These are phyloP conservation scores for Backusella mclennaniae DNA, from an alignment of 192 early-diverging fungal genomes.

Conservation along the genomic window DNA sequence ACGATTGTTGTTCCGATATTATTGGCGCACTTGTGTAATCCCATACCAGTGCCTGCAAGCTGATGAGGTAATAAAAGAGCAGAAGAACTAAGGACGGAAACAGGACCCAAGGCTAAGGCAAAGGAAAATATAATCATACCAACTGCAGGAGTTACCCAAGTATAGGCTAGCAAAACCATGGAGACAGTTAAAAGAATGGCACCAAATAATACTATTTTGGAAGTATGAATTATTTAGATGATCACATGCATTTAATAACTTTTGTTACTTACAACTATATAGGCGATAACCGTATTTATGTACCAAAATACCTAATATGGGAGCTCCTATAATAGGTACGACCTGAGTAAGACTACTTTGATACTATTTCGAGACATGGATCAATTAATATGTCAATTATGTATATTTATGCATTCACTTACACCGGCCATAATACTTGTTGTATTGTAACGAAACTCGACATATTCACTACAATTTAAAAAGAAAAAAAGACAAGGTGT, in stretches of 20 bases:
- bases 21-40: slow-evolving; percentile 61
- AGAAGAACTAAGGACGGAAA: slow-evolving; percentile 53
- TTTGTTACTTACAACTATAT: slow-evolving; percentile 33
- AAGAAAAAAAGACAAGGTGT: neutral
- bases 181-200: slow-evolving; percentile 19
- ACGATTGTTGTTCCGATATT: slow-evolving; percentile 64
- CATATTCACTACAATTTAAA: slow-evolving; percentile 17
- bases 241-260: neutral
- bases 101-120: slow-evolving; percentile 55
- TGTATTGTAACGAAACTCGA: slow-evolving; percentile 31
- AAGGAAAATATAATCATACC: slow-evolving; percentile 57
- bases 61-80: slow-evolving; percentile 50
- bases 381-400: neutral
- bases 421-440: slow-evolving; percentile 31
- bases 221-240: neutral
- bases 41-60: slow-evolving; percentile 53
- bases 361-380: neutral
- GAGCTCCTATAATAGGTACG: slow-evolving; percentile 53
- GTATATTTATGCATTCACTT: neutral
- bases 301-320: slow-evolving; percentile 40
- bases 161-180: slow-evolving; percentile 52
- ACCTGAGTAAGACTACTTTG: slow-evolving; percentile 52
- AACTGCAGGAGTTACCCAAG: slow-evolving; percentile 47
- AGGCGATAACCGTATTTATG: slow-evolving; percentile 55
- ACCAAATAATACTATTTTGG: slow-evolving; percentile 12